Evolutionary conservation across 164 flowering plant species (phyloP), one percentile per base, ranked within the genome.

Genomic region (Kingdonia uniflora): DNA sequence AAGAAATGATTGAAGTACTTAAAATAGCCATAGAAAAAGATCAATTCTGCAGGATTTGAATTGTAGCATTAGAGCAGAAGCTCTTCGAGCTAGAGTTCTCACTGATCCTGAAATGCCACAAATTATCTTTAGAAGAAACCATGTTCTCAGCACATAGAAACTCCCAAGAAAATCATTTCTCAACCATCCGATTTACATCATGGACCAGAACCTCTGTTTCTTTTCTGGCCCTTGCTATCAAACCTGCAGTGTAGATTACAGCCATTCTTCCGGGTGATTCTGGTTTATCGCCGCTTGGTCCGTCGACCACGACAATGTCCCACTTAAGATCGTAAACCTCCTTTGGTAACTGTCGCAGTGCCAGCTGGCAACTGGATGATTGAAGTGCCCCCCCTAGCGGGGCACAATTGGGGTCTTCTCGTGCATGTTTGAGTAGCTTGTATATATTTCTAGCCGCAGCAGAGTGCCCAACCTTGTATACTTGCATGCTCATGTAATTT

Each of bases 151-250:
- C 81, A 51, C 97, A 84, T 19, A 88, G 59, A 52, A 80, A 92
- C 71, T 88, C 97, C 89, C 95, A 72, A 0, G 97, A 82, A 62
- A 76, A 88, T 97, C 99, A 92, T 64, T 68, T 89, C 71, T 92
- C 97, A 21, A 89, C 69, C 39, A 60, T 84, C 38, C 90, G 69
- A 66, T 92, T 73, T 5, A 76, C 76, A 60, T 88, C 91, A 62
- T 88, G 96, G 14, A 86, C 84, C 25, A 86, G n/a, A 22, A 92
- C 89, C 58, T 80, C 66, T 0, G 82, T 74, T 12, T 42, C 46
- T 3, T 79, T 76, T 54, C 85, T 80, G 19, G 52, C 56, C 65
- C 94, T 81, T 47, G 96, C 95, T 22, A 88, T 21, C 55, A 82
- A 42, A 29, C 80, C 55, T 1, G 89, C 81, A 4, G 74, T 80